Conservation (phyloP, 2,329 filamentous ascomycete genomes). For the Eutypella sp. region DNA sequence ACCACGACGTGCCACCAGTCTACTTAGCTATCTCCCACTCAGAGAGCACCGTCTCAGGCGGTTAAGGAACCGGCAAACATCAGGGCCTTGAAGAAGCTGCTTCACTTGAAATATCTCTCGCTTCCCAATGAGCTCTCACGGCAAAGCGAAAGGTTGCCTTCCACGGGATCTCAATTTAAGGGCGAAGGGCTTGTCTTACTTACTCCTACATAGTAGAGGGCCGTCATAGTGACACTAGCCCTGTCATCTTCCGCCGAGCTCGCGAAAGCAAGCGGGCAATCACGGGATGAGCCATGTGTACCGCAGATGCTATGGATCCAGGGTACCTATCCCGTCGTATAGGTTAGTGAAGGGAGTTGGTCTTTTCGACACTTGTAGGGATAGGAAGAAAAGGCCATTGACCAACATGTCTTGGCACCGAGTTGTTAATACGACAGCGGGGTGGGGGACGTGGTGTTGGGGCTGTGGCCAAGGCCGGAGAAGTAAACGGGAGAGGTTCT, state of each 20-base stretch:
- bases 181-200: too few species aligned
- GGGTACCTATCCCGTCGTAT: background rate
- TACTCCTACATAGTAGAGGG: too few species aligned
- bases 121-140: background rate
- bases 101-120: too few species aligned
- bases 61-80: slow-evolving; percentile 1
- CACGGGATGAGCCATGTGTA: too few species aligned
- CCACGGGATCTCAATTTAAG: too few species aligned
- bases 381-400: too few species aligned
- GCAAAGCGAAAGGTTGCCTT: too few species aligned
- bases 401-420: background rate
- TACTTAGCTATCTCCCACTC: slow-evolving; percentile 8
- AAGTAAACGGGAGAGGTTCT: background rate
- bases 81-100: background rate
- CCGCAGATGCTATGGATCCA: background rate
- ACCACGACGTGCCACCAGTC: slow-evolving; percentile 2
- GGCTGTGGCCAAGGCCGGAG: background rate
- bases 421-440: background rate
- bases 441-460: background rate
- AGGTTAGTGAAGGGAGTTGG: background rate
- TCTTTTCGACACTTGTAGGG: background rate
- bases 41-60: slow-evolving; percentile 2
- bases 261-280: too few species aligned
- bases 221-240: too few species aligned
- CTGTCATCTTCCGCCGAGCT: too few species aligned